Evolutionary conservation across 805 yeast species (phyloP), one percentile per base, ranked within the genome.

Genomic region (Myxozyma geophila): DNA sequence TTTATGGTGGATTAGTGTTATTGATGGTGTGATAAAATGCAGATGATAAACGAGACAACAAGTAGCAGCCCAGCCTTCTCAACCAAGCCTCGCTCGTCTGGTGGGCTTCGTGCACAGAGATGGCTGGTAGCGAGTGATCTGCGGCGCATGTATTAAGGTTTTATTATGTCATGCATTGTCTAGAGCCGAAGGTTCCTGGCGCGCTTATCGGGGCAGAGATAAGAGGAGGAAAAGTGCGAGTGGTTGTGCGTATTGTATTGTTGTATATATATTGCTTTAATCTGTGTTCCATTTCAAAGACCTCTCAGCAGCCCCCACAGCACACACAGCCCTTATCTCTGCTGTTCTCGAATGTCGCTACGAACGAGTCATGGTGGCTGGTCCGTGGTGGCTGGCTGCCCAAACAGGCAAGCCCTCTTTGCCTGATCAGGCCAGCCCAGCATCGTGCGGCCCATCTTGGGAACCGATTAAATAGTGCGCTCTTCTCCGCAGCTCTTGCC

Each of bases 371-470:
- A 36, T 36, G 39, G 60, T 49, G 60, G 52, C 60, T 48, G 50
- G 58, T 33, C 43, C 43, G 36, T 37, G 49, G 52, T 56, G 60
- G 60, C 60, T 56, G 60, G 60, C 39, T 19, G 36, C 54, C 60
- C 21, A 13, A 49, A 15, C 28, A 15, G 35, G 52, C 36, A 37
- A 56, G 37, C 21, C 35, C 48, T 21, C 9, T n/a, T 53, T 23
- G 28, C 57, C 57, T 13, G 23, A 41, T 53, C 17, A 33, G 57
- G 48, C 19, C 48, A 23, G 46, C 48, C 48, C 57, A 53, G 57
- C 57, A 53, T 23, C 48, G 21, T 39, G 48, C 40, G 48, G 48
- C 57, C 41, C 57, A 53, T 36, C 41, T 53, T 41, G 57, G 44
- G 57, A 23, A 23, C 48, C 19, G 47, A 41, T 53, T 23, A 41